Percentiles rank a stretch among this genome's conserved stretches.
Conservation (phyloP, 148 eudicot species). For the Suaeda aralocaspica region DNA sequence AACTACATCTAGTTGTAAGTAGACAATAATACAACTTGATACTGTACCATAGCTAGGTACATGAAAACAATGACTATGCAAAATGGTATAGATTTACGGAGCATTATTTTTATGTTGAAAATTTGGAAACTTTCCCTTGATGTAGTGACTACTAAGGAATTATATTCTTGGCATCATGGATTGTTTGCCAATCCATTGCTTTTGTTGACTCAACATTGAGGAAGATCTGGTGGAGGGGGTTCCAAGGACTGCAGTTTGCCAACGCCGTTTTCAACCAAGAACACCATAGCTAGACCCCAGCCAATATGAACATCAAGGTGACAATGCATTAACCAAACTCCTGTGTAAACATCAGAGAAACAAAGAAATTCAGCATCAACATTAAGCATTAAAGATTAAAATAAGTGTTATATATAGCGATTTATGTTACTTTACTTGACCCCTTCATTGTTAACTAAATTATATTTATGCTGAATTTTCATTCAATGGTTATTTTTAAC, state of each 20-base stretch:
- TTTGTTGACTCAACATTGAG: slow-evolving; percentile 47
- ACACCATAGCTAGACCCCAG: slow-evolving; percentile 80
- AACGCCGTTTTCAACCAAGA: slow-evolving; percentile 69
- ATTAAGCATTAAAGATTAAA: neutral
- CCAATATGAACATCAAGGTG: slow-evolving; percentile 77
- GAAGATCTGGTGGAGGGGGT: slow-evolving; percentile 83
- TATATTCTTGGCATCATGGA: too few species aligned
- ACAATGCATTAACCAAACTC: slow-evolving; percentile 91
- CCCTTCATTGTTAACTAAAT: too few species aligned
- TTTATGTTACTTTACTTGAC: too few species aligned
- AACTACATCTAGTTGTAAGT: too few species aligned
- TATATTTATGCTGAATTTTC: too few species aligned
- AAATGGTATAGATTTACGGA: too few species aligned
- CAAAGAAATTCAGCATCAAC: neutral
- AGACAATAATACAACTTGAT: too few species aligned
- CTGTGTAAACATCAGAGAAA: slow-evolving; percentile 29
- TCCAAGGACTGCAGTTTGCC: slow-evolving; percentile 49
- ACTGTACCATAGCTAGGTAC: neutral
- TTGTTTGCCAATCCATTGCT: slow-evolving; percentile 4
- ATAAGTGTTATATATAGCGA: too few species aligned
- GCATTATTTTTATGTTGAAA: neutral
- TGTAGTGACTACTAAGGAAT: neutral
- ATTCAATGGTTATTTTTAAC: too few species aligned
- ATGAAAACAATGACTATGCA: neutral
- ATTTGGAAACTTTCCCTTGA: neutral